Evolutionary conservation across 164 flowering plant genomes (phyloP).

Genomic region (Berberis vulgaris): DNA sequence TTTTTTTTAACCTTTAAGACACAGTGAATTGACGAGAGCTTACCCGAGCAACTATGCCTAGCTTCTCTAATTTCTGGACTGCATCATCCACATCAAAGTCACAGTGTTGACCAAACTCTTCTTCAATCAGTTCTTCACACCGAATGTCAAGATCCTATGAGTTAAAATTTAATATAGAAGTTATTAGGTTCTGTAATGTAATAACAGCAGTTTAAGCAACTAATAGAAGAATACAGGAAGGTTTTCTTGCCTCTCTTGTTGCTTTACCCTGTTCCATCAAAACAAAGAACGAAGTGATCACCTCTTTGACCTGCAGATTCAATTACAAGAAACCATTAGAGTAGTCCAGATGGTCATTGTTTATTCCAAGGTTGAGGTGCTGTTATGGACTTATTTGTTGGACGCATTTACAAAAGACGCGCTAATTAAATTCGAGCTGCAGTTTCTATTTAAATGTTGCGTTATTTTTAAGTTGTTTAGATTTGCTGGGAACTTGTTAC

Average conservation of each 20-base stretch:
- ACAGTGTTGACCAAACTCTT: slow-evolving; percentile 56
- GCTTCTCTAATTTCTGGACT: slow-evolving; percentile 69
- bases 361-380: neutral
- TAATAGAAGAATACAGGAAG: neutral
- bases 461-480: too few relatives aligned
- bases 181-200: neutral
- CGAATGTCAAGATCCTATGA: slow-evolving; percentile 51
- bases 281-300: slow-evolving; percentile 56
- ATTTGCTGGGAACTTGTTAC: too few relatives aligned
- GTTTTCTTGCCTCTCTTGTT: slow-evolving; percentile 32
- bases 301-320: slow-evolving; percentile 71
- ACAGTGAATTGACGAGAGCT: slow-evolving; percentile 15
- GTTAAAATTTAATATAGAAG: neutral
- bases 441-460: too few relatives aligned
- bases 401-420: too few relatives aligned
- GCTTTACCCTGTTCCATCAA: slow-evolving; percentile 82
- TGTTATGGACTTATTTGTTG: too few relatives aligned
- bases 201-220: neutral
- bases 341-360: neutral
- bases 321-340: neutral
- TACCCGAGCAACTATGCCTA: slow-evolving; percentile 77
- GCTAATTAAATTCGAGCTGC: too few relatives aligned
- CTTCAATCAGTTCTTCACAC: slow-evolving; percentile 63
- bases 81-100: slow-evolving; percentile 95
- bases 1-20: too few relatives aligned